Conservation (phyloP, 495 filamentous ascomycete species). For the Aspergillus wentii region DNA sequence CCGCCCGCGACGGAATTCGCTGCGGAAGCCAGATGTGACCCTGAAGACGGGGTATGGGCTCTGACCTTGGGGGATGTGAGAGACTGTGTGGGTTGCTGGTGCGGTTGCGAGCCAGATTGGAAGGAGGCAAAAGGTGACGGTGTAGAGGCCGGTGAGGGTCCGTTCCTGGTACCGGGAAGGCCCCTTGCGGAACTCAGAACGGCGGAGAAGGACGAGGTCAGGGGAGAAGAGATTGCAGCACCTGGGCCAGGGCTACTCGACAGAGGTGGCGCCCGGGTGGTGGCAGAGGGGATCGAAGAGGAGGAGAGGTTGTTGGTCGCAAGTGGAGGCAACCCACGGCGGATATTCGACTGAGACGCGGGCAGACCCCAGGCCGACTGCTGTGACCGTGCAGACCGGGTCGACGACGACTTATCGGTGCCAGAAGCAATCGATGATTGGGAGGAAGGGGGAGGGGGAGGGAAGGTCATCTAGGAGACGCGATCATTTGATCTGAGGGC, state of each 20-base stretch:
- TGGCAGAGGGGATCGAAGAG: slow-evolving; percentile 35
- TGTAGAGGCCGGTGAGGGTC: slow-evolving; percentile 43
- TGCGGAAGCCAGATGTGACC: slow-evolving; percentile 54
- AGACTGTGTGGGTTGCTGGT: slow-evolving; percentile 41
- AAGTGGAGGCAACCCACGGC: slow-evolving; percentile 59
- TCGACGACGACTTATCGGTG: slow-evolving; percentile 51
- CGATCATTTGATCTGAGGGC: slow-evolving; percentile 52
- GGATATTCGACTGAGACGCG: slow-evolving; percentile 51
- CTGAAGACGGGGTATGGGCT: slow-evolving; percentile 57
- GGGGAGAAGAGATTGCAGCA: slow-evolving; percentile 45
- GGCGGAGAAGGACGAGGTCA: slow-evolving; percentile 51
- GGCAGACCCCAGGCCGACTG: slow-evolving; percentile 59
- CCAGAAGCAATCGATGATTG: slow-evolving; percentile 59
- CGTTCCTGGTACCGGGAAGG: slow-evolving; percentile 44
- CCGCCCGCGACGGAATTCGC: slow-evolving; percentile 52
- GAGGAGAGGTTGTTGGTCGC: slow-evolving; percentile 51
- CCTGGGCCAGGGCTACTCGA: slow-evolving; percentile 42
- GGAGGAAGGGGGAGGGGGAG: slow-evolving; percentile 56
- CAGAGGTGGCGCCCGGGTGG: slow-evolving; percentile 34
- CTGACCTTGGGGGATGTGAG: slow-evolving; percentile 56
- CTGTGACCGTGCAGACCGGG: slow-evolving; percentile 50
- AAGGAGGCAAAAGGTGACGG: slow-evolving; percentile 50
- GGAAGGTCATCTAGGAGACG: slow-evolving; percentile 63
- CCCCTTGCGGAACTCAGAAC: slow-evolving; percentile 47
- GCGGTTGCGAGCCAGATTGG: slow-evolving; percentile 57